Percentiles rank a stretch among this genome's conserved stretches.
Conservation (phyloP, 2,329 filamentous ascomycete species). For the Cordyceps sp. region DNA sequence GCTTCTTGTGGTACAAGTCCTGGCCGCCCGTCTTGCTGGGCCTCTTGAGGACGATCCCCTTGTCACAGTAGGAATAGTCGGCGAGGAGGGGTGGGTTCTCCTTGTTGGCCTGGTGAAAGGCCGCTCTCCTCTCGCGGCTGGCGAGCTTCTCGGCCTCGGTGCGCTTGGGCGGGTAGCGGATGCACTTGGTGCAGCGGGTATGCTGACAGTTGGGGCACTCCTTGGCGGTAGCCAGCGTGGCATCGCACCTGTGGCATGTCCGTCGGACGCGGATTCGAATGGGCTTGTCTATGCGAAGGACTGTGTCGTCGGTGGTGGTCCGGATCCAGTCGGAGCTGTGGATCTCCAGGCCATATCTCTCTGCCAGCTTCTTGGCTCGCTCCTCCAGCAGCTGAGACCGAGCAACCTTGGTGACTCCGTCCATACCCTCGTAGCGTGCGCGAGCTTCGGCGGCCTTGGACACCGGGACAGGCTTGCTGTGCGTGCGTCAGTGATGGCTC, state of each 20-base stretch:
- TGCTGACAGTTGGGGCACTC: slow-evolving; percentile 66
- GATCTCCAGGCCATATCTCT: slow-evolving; percentile 38
- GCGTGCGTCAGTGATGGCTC: neutral
- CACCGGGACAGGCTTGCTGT: neutral
- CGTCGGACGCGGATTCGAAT: slow-evolving; percentile 65
- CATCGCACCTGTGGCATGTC: slow-evolving; percentile 67
- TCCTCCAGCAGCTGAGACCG: slow-evolving; percentile 36
- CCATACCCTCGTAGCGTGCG: slow-evolving; percentile 12
- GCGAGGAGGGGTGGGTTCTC: slow-evolving; percentile 36
- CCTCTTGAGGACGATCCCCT: slow-evolving; percentile 39
- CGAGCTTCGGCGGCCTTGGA: slow-evolving; percentile 10
- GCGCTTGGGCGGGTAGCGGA: slow-evolving; percentile 53
- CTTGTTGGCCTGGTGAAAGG: slow-evolving; percentile 34
- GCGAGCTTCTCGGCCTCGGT: slow-evolving; percentile 36
- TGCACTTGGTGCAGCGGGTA: slow-evolving; percentile 64
- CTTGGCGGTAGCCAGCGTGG: slow-evolving; percentile 56
- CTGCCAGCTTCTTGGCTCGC: slow-evolving; percentile 36
- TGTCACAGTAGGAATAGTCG: slow-evolving; percentile 27
- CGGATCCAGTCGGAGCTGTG: slow-evolving; percentile 35
- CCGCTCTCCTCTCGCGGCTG: slow-evolving; percentile 32
- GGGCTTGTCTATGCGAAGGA: slow-evolving; percentile 53
- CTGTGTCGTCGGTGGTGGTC: slow-evolving; percentile 31
- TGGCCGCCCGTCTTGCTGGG: slow-evolving; percentile 51
- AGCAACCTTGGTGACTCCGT: slow-evolving; percentile 23
- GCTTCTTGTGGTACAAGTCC: slow-evolving; percentile 55